Conservation (phyloP, 2,329 filamentous ascomycete genomes). For the Curvularia verruculosa region DNA sequence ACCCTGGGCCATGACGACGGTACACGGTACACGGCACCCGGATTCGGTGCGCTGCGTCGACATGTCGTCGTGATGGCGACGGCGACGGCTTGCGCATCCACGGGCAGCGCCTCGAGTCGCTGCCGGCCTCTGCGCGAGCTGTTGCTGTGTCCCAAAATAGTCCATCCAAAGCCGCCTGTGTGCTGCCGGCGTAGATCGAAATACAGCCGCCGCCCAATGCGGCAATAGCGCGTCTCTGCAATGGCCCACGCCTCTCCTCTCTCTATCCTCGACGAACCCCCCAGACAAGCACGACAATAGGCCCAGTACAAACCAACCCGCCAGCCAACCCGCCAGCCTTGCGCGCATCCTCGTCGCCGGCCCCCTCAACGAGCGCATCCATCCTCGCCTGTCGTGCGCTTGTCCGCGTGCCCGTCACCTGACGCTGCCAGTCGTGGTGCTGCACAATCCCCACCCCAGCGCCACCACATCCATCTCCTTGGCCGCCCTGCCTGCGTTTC, state of each 20-base stretch:
- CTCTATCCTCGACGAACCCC: conserved; percentile 17
- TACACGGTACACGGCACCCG: no score
- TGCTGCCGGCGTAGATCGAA: conserved; percentile 15
- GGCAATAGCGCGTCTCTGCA: conserved; percentile 10
- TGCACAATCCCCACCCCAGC: neutral
- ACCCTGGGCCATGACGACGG: conserved; percentile 1
- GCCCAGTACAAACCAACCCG: conserved; percentile 8
- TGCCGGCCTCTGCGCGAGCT: no score
- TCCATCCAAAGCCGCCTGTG: neutral
- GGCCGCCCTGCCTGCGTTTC: conserved; percentile 34
- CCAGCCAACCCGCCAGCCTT: conserved; percentile 7
- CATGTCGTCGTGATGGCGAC: no score
- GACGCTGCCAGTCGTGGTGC: conserved; percentile 1
- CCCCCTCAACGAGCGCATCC: neutral
- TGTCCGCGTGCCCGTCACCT: neutral
- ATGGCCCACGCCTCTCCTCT: conserved; percentile 11
- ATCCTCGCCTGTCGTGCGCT: conserved; percentile 2
- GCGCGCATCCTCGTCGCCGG: neutral
- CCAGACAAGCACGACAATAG: conserved; percentile 14
- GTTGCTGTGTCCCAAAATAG: neutral
- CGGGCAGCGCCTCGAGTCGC: neutral
- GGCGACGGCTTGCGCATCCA: neutral
- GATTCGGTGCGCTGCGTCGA: no score
- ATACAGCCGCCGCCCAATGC: conserved; percentile 11
- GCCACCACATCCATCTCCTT: conserved; percentile 5